phyloP scores from a whole-genome alignment of 306 rosid genomes.

The Corylus avellana region DNA sequence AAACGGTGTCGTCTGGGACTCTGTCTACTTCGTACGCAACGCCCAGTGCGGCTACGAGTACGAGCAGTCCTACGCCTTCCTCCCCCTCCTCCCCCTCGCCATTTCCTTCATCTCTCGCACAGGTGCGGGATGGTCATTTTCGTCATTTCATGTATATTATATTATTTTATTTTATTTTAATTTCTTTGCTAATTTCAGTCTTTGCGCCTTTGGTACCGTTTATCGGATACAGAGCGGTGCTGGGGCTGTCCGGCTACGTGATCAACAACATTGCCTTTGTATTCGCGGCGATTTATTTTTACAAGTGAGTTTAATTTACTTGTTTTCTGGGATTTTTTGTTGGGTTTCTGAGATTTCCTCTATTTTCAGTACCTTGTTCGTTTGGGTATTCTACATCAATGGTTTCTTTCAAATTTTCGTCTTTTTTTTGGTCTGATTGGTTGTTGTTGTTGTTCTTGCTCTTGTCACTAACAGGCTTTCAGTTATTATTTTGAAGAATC shows the following conservation, averaged over 20 bases:
- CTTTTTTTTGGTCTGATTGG: slow-evolving; percentile 17
- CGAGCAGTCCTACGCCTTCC: slow-evolving; percentile 85
- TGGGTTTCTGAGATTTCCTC: too few relatives aligned
- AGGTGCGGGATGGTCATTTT: slow-evolving; percentile 24
- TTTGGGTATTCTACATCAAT: background rate
- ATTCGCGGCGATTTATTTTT: slow-evolving; percentile 60
- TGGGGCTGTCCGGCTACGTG: slow-evolving; percentile 65
- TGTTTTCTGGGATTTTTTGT: too few relatives aligned
- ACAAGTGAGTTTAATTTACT: slow-evolving; percentile 42
- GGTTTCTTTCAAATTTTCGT: background rate
- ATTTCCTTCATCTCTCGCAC: slow-evolving; percentile 51
- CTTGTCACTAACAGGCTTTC: slow-evolving; percentile 61
- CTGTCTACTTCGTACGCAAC: slow-evolving; percentile 67
- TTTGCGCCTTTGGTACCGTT: slow-evolving; percentile 45
- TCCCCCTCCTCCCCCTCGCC: slow-evolving; percentile 76
- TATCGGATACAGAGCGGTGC: slow-evolving; percentile 56
- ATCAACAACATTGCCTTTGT: slow-evolving; percentile 72
- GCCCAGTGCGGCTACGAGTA: slow-evolving; percentile 91
- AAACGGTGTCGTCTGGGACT: slow-evolving; percentile 83
- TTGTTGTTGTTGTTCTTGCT: slow-evolving; percentile 22
- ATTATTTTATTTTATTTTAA: background rate
- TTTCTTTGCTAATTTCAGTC: slow-evolving; percentile 36
- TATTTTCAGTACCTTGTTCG: too few relatives aligned
- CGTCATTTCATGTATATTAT: background rate
- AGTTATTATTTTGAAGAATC: slow-evolving; percentile 56